These are phyloP conservation scores for Debaryomycetaceae sp. DNA, from an alignment of 1,139 yeast genomes.

Conservation along the genomic window DNA sequence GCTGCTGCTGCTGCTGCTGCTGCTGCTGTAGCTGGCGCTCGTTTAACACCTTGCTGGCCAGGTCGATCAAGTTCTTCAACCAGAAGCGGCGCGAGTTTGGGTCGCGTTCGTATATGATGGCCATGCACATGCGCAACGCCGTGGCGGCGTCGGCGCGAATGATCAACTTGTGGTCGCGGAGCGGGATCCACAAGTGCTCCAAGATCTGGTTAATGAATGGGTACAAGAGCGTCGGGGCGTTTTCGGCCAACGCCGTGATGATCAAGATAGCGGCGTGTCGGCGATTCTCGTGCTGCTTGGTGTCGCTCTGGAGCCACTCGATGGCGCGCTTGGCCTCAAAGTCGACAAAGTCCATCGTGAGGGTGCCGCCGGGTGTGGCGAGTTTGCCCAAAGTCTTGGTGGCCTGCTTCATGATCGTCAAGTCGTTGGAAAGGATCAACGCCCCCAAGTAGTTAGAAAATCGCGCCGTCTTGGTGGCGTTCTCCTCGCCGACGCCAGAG, in stretches of 20 bases:
- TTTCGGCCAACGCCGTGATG: constrained; percentile 77
- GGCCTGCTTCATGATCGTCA: constrained; percentile 81
- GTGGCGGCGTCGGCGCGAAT: constrained; percentile 83
- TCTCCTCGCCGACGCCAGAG: constrained; percentile 60
- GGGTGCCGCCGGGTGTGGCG: constrained; percentile 84
- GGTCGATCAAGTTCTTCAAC: constrained; percentile 68
- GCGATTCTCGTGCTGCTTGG: constrained; percentile 71
- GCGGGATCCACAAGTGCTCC: constrained; percentile 82
- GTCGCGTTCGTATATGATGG: constrained; percentile 77
- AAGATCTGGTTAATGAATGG: constrained; percentile 74
- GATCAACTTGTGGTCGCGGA: constrained; percentile 70
- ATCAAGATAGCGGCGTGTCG: constrained; percentile 90
- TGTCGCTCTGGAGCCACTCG: constrained; percentile 83
- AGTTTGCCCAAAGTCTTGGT: constrained; percentile 82
- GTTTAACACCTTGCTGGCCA: constrained; percentile 40
- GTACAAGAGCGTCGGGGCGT: constrained; percentile 81
- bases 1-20: constrained; percentile 7
- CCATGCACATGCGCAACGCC: constrained; percentile 72
- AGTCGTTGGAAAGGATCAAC: constrained; percentile 76
- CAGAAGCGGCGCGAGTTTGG: constrained; percentile 65
- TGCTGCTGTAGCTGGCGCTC: constrained; percentile 15
- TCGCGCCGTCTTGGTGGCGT: constrained; percentile 85
- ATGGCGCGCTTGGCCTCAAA: constrained; percentile 85
- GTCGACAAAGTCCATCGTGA: constrained; percentile 90
- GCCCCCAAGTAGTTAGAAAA: constrained; percentile 83